Conservation (phyloP, 352 stramenopile species). For the Phytophthora multivora region DNA sequence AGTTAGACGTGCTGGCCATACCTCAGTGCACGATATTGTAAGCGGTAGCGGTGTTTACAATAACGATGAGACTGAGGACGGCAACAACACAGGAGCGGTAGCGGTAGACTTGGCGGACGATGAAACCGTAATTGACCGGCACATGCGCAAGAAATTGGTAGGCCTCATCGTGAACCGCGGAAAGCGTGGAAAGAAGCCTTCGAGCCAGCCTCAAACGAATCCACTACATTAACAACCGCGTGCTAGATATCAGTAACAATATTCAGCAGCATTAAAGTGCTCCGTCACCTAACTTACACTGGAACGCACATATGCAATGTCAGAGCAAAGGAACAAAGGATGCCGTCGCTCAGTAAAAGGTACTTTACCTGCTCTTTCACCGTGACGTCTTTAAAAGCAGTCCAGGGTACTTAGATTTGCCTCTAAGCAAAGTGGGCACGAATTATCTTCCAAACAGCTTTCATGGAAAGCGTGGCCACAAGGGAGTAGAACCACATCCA, state of each 20-base stretch:
- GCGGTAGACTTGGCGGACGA: slow-evolving; percentile 65
- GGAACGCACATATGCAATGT: neutral
- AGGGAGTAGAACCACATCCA: slow-evolving; percentile 76
- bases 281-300: slow-evolving; percentile 5
- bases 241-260: slow-evolving; percentile 26
- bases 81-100: slow-evolving; percentile 5
- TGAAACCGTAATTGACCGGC: slow-evolving; percentile 65
- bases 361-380: slow-evolving; percentile 8
- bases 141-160: slow-evolving; percentile 86
- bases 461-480: slow-evolving; percentile 85
- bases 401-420: slow-evolving; percentile 53
- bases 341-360: neutral
- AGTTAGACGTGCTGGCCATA: slow-evolving; percentile 19
- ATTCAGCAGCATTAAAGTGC: slow-evolving; percentile 15
- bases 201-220: slow-evolving; percentile 22
- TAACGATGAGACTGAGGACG: slow-evolving; percentile 37
- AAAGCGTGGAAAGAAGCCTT: slow-evolving; percentile 71
- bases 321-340: slow-evolving; percentile 1
- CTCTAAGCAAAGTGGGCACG: slow-evolving; percentile 77
- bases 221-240: slow-evolving; percentile 24
- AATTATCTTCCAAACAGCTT: slow-evolving; percentile 59
- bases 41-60: slow-evolving; percentile 28
- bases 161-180: slow-evolving; percentile 79
- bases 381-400: slow-evolving; percentile 29
- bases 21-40: slow-evolving; percentile 19